Conservation (phyloP, 192 early-diverging fungal species). For the Coemansia sp. region DNA sequence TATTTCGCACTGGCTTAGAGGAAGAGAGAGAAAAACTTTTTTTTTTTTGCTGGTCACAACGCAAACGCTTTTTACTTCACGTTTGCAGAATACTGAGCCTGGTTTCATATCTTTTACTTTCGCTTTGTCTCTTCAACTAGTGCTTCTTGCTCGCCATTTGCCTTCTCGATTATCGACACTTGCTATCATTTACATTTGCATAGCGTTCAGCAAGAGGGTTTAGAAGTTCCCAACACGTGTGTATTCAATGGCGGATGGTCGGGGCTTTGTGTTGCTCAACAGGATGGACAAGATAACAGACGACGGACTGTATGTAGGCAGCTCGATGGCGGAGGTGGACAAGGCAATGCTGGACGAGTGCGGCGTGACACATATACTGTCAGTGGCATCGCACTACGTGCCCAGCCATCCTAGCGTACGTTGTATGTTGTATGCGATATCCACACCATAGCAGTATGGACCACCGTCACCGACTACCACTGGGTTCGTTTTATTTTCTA, state of each 20-base stretch:
- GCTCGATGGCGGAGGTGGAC: conserved; percentile 54
- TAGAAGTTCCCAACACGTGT: not conserved
- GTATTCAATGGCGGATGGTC: conserved; percentile 27
- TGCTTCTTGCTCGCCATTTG: not conserved
- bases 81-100: not conserved
- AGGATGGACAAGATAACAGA: conserved; percentile 48
- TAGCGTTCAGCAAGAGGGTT: not conserved
- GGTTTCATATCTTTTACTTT: not conserved
- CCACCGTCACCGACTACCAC: too few relatives aligned
- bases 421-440: not conserved
- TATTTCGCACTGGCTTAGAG: not conserved
- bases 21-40: not conserved
- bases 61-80: too few relatives aligned
- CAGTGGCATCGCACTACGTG: conserved; percentile 36
- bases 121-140: not conserved
- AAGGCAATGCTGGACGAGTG: conserved; percentile 23
- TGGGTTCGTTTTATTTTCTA: too few relatives aligned
- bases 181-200: not conserved
- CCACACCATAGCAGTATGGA: too few relatives aligned
- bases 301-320: conserved; percentile 51
- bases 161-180: not conserved
- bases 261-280: conserved; percentile 47
- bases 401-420: conserved; percentile 41
- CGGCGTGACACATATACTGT: conserved; percentile 52
- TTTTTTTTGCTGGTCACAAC: not conserved